Conservation (phyloP, 1,139 yeast species). For the Taphrina sp. region DNA sequence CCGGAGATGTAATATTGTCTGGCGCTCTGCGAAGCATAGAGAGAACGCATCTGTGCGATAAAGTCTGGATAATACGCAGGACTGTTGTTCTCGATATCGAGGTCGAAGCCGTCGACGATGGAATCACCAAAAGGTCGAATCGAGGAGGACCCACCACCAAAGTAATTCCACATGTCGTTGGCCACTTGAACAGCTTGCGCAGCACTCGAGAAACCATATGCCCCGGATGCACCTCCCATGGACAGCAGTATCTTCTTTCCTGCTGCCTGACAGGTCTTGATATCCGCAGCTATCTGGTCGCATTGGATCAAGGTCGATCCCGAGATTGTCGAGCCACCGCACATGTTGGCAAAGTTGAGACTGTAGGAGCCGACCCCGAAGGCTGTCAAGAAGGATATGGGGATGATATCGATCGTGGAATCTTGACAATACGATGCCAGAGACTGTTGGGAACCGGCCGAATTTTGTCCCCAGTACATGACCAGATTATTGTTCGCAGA, state of each 20-base stretch:
- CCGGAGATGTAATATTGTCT: slow-evolving; percentile 73
- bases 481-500: slow-evolving; percentile 55
- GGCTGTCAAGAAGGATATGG: slow-evolving; percentile 65
- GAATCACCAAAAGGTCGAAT: slow-evolving; percentile 75
- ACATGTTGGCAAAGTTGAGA: slow-evolving; percentile 68
- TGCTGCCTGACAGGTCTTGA: slow-evolving; percentile 70
- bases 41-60: slow-evolving; percentile 54
- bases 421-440: slow-evolving; percentile 68
- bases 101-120: slow-evolving; percentile 69
- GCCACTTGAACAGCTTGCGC: slow-evolving; percentile 69
- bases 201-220: slow-evolving; percentile 69
- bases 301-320: slow-evolving; percentile 45
- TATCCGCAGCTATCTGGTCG: slow-evolving; percentile 53
- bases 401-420: slow-evolving; percentile 65
- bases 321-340: slow-evolving; percentile 41
- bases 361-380: slow-evolving; percentile 51
- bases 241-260: slow-evolving; percentile 81
- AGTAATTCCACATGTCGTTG: slow-evolving; percentile 72
- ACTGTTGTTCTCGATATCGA: slow-evolving; percentile 62
- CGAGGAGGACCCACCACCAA: slow-evolving; percentile 67
- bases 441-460: slow-evolving; percentile 60
- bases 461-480: slow-evolving; percentile 89
- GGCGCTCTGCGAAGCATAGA: slow-evolving; percentile 50
- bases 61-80: slow-evolving; percentile 57
- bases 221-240: slow-evolving; percentile 82